Conservation (phyloP, 495 filamentous ascomycete genomes). For the Bacidia rubella region DNA sequence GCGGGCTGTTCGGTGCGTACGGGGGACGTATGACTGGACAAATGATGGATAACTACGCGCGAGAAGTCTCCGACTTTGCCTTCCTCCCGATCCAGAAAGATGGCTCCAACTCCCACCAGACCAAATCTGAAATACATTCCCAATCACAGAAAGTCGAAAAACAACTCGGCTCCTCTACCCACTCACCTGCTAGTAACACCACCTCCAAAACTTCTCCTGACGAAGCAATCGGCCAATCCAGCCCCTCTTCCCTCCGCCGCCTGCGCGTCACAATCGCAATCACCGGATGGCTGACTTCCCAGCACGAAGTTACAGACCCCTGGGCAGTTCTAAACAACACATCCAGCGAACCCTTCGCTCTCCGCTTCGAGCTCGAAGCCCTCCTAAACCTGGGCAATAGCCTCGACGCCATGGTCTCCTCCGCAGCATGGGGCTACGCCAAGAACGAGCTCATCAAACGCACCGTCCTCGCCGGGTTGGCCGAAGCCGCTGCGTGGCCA, state of each 20-base stretch:
- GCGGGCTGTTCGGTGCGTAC: slow-evolving; percentile 79
- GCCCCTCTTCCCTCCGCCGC: slow-evolving; percentile 43
- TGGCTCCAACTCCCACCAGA: background rate
- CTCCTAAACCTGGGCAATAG: slow-evolving; percentile 64
- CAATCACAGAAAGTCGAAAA: slow-evolving; percentile 21
- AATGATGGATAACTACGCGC: slow-evolving; percentile 78
- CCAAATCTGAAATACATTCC: slow-evolving; percentile 28
- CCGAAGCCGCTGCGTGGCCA: slow-evolving; percentile 57
- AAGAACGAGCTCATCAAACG: slow-evolving; percentile 63
- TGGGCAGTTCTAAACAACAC: slow-evolving; percentile 61
- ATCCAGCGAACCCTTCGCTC: slow-evolving; percentile 59
- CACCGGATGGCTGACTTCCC: slow-evolving; percentile 64
- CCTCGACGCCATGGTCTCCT: slow-evolving; percentile 60
- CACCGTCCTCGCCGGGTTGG: slow-evolving; percentile 63
- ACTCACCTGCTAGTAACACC: background rate
- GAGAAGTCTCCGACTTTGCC: slow-evolving; percentile 78
- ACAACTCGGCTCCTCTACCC: slow-evolving; percentile 1
- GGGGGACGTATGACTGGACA: slow-evolving; percentile 71
- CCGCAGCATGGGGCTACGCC: slow-evolving; percentile 62
- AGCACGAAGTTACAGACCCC: slow-evolving; percentile 53
- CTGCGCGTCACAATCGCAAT: slow-evolving; percentile 74
- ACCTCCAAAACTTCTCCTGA: background rate
- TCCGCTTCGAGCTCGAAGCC: slow-evolving; percentile 72
- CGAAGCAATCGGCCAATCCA: slow-evolving; percentile 9
- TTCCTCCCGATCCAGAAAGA: slow-evolving; percentile 54